phyloP scores from a whole-genome alignment of 2,329 filamentous ascomycete species.

The Decorospora gaudefroyi region DNA sequence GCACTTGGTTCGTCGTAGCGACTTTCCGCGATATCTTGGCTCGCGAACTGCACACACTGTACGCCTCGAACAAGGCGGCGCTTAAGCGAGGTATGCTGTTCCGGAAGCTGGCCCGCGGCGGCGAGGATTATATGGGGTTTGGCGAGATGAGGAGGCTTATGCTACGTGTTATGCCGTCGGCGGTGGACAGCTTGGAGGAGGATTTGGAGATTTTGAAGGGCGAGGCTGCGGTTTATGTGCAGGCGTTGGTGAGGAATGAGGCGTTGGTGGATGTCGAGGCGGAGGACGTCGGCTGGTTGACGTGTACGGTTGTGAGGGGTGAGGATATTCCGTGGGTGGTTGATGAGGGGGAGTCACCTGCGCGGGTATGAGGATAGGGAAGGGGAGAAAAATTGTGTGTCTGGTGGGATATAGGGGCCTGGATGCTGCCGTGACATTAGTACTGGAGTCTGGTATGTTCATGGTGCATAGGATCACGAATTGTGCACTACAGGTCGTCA shows the following conservation, averaged over 20 bases:
- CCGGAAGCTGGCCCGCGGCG: constrained; percentile 33
- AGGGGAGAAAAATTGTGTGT: neutral
- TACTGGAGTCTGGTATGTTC: no score
- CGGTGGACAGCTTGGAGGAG: constrained; percentile 23
- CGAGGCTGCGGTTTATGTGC: constrained; percentile 24
- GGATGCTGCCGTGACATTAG: no score
- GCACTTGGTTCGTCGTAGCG: constrained; percentile 38
- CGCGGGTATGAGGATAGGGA: no score
- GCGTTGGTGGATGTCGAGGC: constrained; percentile 38
- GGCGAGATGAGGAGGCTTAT: constrained; percentile 29
- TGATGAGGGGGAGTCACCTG: neutral
- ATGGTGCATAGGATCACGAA: no score
- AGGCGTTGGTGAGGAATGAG: constrained; percentile 25
- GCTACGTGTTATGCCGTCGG: constrained; percentile 19
- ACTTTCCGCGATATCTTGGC: constrained; percentile 41
- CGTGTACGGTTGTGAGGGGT: constrained; percentile 36
- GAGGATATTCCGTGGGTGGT: constrained; percentile 40
- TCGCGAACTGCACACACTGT: constrained; percentile 18
- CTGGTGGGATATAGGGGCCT: no score
- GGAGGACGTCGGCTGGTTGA: constrained; percentile 42
- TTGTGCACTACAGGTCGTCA: no score
- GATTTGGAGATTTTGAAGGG: constrained; percentile 36
- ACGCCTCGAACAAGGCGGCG: neutral
- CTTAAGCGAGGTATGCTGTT: constrained; percentile 33
- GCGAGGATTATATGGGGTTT: constrained; percentile 33